Conservation (phyloP, 805 yeast genomes). For the Jamesozyma lodderae region DNA sequence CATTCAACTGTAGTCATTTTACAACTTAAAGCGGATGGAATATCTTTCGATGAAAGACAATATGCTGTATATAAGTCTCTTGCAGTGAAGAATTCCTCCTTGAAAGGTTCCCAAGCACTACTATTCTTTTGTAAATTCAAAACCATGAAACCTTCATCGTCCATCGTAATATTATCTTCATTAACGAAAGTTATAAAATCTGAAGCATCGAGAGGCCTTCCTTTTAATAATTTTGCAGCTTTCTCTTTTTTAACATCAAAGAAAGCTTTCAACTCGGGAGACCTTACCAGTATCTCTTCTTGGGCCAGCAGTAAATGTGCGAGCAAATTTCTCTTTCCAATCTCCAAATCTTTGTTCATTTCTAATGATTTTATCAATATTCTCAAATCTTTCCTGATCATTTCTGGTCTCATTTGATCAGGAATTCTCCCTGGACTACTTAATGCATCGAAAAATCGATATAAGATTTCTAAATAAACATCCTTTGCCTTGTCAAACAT, state of each 20-base stretch:
- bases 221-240: conserved; percentile 12
- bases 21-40: conserved; percentile 48
- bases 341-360: conserved; percentile 39
- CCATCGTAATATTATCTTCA: conserved; percentile 21
- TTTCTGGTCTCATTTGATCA: conserved; percentile 39
- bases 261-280: conserved; percentile 30
- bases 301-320: conserved; percentile 61
- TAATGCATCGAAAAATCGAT: conserved; percentile 47
- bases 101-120: conserved; percentile 61
- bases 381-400: conserved; percentile 62
- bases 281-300: conserved; percentile 45
- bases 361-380: conserved; percentile 62
- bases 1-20: conserved; percentile 57
- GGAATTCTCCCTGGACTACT: conserved; percentile 32
- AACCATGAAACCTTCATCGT: conserved; percentile 27
- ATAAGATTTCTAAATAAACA: conserved; percentile 58
- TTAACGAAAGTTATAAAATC: conserved; percentile 25
- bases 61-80: conserved; percentile 69
- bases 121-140: conserved; percentile 33
- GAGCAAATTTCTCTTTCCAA: conserved; percentile 47
- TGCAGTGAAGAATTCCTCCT: conserved; percentile 69
- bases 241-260: conserved; percentile 27
- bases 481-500: conserved; percentile 55
- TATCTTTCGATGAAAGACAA: conserved; percentile 61
- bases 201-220: conserved; percentile 9